Evolutionary conservation across 441 rosid genomes (phyloP), one percentile per base, ranked within the genome.

Genomic region (Biscutella laevigata): DNA sequence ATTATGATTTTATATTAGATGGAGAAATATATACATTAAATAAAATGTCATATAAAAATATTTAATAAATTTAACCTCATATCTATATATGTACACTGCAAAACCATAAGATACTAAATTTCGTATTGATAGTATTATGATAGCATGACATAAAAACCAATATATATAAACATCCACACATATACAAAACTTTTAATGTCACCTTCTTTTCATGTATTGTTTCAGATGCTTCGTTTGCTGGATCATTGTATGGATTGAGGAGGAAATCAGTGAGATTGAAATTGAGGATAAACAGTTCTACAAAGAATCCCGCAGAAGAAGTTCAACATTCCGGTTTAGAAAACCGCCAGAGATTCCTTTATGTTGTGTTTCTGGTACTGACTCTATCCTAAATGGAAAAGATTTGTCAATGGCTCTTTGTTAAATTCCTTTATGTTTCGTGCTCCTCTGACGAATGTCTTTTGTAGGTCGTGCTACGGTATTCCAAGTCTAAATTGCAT

Each of bases 221-320:
- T 69, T 42, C 78, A 92, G 99, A 92, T 78, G 95, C 95, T 66
- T 92, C 97, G 7, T 92, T 92, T 74, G 69, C 99, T 37, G 99
- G 86, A 64, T 84, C 97, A 40, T 77, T 92, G 17, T 92, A 92
- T 72, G 99, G 99, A 21, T 73, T 92, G 74, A 77, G 97, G 71
- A 88, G 99, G 73, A 81, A 92, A 77, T 74, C 90, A 5, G 82
- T 65, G 63, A 79, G 67, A 58, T 74, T 92, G 62, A 78, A 55
- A 70, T 67, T 57, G 58, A 73, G 61, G 62, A 79, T 69, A 74
- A 78, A 70, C 61, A 72, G 66, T 62, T 34, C 41, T 24, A 81
- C 29, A 55, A 48, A 48, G 37, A 81, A 68, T 30, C 52, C 75
- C 1, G 59, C 63, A 33, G 77, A 86, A 65, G 79, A 75, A 44